Base-by-base conservation (phyloP, 257 asterid genomes). In the Prunella vulgaris region DNA sequence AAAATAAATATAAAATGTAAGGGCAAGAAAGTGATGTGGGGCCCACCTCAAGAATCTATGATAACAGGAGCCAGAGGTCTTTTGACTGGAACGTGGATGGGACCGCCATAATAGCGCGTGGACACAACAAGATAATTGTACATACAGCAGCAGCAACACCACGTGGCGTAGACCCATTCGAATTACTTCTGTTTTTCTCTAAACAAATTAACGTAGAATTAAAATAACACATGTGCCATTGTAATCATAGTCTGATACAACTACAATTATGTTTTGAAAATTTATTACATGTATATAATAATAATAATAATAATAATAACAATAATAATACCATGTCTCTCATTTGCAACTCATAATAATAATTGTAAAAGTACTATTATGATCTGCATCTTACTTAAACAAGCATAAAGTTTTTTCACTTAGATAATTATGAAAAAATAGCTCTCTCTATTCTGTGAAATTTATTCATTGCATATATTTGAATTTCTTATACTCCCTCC, bases 61-160 rank as follows among this genome's bases (percentile, higher is more conserved):
- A 20, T 57, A 30, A 27, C 8, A 35, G 14, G 53, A 37, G 38
- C 21, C 5, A 35, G 14, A 60, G 27, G 54, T 54, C 69, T 30
- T 69, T 74, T 72, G 80, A 75, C 78, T 66, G 76, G 68, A 37
- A 64, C 78, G 83, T 81, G 79, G 7, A 51, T 25, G 66, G 35
- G 72, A 81, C 77, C 73, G 58, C 28, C 63, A 56, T 54, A 8
- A 40, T 53, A 59, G 77, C 82, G 82, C 76, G 77, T 81, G 74
- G 51, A 22, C 10, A 1, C 1, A 13, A 9, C 2, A 58, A 42
- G 64, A 53, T 63, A 49, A 62, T 30, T 56, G 48, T 10, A 15
- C n/a, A 59, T 15, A 13, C 40, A 33, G 21, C 40, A 61, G n/a
- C n/a, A n/a, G n/a, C n/a, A n/a, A n/a, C 4, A n/a, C 70, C 73